phyloP scores from a whole-genome alignment of 768 basidiomycete species.

The Butyriboletus loyo region DNA sequence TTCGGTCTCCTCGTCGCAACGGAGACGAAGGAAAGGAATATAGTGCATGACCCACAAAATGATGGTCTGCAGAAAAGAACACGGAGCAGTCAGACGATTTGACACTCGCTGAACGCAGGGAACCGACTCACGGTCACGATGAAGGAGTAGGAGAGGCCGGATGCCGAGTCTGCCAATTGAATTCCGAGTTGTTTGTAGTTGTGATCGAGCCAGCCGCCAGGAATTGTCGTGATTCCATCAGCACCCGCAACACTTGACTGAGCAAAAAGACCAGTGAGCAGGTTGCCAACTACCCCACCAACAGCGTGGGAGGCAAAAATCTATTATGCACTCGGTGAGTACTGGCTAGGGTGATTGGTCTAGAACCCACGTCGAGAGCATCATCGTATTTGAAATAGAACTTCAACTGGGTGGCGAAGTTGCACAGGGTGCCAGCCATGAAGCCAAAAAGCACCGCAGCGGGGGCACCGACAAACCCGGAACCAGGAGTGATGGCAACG shows the following conservation, averaged over 20 bases:
- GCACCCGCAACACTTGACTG: constrained; percentile 74
- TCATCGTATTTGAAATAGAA: constrained; percentile 76
- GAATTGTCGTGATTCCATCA: constrained; percentile 65
- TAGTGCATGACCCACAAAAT: constrained; percentile 88
- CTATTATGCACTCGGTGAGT: constrained; percentile 33
- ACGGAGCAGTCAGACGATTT: neutral
- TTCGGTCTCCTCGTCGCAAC: constrained; percentile 62
- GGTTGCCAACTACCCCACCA: constrained; percentile 77
- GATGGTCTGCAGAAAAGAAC: constrained; percentile 47
- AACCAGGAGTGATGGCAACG: constrained; percentile 86
- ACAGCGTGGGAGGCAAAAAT: constrained; percentile 86
- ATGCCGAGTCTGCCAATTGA: constrained; percentile 73
- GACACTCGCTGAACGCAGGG: neutral
- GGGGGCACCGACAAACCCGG: constrained; percentile 77
- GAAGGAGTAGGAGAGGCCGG: constrained; percentile 70
- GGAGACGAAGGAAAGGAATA: constrained; percentile 76
- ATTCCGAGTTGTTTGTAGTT: constrained; percentile 81
- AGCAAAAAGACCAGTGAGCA: constrained; percentile 87
- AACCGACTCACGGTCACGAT: constrained; percentile 60
- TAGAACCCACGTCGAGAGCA: constrained; percentile 63
- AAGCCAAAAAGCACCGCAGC: constrained; percentile 86
- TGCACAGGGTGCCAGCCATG: constrained; percentile 79
- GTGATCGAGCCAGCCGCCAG: constrained; percentile 87
- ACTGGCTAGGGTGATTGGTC: neutral
- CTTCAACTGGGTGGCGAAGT: constrained; percentile 96